Evolutionary conservation across 257 asterid genomes (phyloP).

Genomic region (Eucommia ulmoides): DNA sequence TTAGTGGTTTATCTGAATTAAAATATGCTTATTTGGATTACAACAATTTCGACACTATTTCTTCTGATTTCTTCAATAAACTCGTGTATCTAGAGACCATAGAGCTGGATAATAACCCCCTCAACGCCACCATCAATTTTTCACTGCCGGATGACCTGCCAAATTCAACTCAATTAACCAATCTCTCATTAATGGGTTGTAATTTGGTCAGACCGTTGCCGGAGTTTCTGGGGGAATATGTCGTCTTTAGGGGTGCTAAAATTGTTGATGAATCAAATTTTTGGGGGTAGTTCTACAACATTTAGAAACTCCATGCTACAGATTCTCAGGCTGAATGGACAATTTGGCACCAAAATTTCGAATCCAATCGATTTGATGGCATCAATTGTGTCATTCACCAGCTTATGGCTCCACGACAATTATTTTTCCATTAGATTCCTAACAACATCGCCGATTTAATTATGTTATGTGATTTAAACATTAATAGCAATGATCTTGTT

Average conservation of each 20-base stretch:
- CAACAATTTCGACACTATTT: conserved; percentile 1
- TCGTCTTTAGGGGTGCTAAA: not conserved
- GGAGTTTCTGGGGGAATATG: not conserved
- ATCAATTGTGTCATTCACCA: not conserved
- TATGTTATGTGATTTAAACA: not conserved
- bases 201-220: not conserved
- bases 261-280: not conserved
- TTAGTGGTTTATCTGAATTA: not conserved
- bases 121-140: not conserved
- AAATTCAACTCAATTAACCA: not conserved
- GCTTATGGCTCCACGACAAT: not conserved
- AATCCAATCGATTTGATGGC: not conserved
- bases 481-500: not conserved
- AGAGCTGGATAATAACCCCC: not conserved
- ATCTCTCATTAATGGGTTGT: not conserved
- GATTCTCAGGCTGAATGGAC: not conserved
- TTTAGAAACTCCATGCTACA: not conserved
- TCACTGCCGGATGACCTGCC: conserved; percentile 1
- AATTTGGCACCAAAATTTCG: not conserved
- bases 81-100: not conserved
- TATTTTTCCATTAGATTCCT: not conserved
- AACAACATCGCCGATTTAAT: not conserved
- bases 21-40: conserved; percentile 1
- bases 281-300: not conserved
- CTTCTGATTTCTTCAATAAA: not conserved